Conservation (phyloP, 2,329 filamentous ascomycete genomes). For the Clarireedia monteithiana region DNA sequence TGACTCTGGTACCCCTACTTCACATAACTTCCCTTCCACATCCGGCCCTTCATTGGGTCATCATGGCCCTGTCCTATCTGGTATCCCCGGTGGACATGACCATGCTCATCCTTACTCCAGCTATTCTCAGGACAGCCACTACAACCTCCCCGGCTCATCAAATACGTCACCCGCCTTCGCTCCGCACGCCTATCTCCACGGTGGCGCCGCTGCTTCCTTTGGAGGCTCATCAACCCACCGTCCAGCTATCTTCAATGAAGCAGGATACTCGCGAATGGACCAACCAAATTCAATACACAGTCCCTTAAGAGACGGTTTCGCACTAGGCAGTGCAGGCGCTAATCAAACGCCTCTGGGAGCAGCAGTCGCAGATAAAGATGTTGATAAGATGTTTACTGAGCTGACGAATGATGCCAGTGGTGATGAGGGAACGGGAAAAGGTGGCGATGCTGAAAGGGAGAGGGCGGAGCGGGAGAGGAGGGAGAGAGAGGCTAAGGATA, state of each 20-base stretch:
- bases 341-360: slow-evolving; percentile 2
- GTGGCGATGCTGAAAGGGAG: neutral
- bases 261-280: slow-evolving; percentile 24
- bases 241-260: slow-evolving; percentile 22
- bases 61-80: slow-evolving; percentile 22
- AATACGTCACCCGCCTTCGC: slow-evolving; percentile 25
- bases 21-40: slow-evolving; percentile 20
- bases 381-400: slow-evolving; percentile 26
- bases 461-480: slow-evolving; percentile 2
- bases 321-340: neutral
- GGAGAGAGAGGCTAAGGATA: slow-evolving; percentile 10
- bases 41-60: slow-evolving; percentile 15
- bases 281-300: slow-evolving; percentile 20
- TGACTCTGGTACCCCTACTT: slow-evolving; percentile 25
- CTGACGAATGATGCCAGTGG: slow-evolving; percentile 22
- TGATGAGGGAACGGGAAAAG: slow-evolving; percentile 11
- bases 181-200: slow-evolving; percentile 26
- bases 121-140: slow-evolving; percentile 22
- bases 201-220: slow-evolving; percentile 18
- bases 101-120: slow-evolving; percentile 24
- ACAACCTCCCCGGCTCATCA: slow-evolving; percentile 19
- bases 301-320: slow-evolving; percentile 24
- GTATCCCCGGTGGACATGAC: slow-evolving; percentile 20
- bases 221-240: slow-evolving; percentile 14
- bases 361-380: slow-evolving; percentile 10